Evolutionary conservation across 176 grass and related monocot genomes (phyloP).

Genomic region (Secale cereale): DNA sequence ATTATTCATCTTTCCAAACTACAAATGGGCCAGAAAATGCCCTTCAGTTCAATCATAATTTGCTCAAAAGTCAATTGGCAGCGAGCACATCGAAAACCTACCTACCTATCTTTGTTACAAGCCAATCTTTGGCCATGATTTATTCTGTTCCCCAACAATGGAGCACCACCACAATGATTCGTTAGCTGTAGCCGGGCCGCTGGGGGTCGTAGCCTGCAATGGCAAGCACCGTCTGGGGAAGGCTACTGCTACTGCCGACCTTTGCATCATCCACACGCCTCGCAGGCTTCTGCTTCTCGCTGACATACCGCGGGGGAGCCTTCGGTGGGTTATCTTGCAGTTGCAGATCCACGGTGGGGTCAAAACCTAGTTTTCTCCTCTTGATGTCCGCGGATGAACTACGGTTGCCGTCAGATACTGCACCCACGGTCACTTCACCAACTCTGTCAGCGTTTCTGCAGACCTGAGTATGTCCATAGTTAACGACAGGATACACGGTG

Average conservation of each 20-base stretch:
- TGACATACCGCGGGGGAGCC: conserved; percentile 25
- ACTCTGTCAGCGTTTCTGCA: conserved; percentile 26
- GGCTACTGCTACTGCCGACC: conserved; percentile 27
- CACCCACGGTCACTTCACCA: neutral
- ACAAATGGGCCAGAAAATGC: conserved; percentile 10
- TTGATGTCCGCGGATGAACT: conserved; percentile 29
- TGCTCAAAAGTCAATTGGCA: conserved; percentile 27
- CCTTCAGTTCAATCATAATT: conserved; percentile 9
- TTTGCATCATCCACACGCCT: conserved; percentile 41
- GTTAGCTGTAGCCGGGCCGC: conserved; percentile 23
- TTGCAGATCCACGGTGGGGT: conserved; percentile 15
- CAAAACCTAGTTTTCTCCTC: conserved; percentile 33
- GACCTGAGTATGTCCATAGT: conserved; percentile 36
- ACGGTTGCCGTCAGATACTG: conserved; percentile 16
- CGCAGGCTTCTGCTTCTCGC: conserved; percentile 40
- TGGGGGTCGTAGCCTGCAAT: conserved; percentile 20
- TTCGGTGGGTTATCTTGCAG: conserved; percentile 28
- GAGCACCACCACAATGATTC: neutral
- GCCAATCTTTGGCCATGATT: conserved; percentile 4
- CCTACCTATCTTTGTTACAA: conserved; percentile 16
- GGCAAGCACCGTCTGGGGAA: neutral
- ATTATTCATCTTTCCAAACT: conserved; percentile 11
- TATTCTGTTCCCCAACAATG: conserved; percentile 6
- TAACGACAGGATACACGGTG: conserved; percentile 14
- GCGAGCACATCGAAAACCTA: conserved; percentile 16